Evolutionary conservation across 257 asterid species (phyloP).

Genomic region (Hygrophila difformis): DNA sequence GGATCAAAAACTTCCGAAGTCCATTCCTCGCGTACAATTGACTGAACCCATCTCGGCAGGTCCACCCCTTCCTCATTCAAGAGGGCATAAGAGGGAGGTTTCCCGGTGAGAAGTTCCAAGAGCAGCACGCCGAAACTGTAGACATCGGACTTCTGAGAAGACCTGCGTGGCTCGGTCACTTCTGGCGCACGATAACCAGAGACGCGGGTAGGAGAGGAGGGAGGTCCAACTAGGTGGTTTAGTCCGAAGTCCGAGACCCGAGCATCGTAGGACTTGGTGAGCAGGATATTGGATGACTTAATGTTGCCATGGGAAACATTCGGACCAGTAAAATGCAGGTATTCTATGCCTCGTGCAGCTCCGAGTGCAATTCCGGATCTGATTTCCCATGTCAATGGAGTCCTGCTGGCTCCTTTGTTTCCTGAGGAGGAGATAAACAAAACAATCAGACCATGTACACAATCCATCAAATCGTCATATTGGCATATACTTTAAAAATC

Average conservation of each 20-base stretch:
- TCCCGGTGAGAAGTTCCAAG: slow-evolving; percentile 77
- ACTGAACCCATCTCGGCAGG: slow-evolving; percentile 80
- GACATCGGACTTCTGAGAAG: slow-evolving; percentile 70
- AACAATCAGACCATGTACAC: too few relatives aligned
- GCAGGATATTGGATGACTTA: slow-evolving; percentile 74
- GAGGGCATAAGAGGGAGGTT: slow-evolving; percentile 76
- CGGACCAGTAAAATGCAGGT: slow-evolving; percentile 58
- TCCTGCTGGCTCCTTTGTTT: slow-evolving; percentile 70
- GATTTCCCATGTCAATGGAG: slow-evolving; percentile 71
- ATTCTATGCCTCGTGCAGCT: slow-evolving; percentile 65
- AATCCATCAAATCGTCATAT: too few relatives aligned
- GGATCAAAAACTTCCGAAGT: slow-evolving; percentile 72
- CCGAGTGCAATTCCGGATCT: slow-evolving; percentile 66
- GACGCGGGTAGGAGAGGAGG: slow-evolving; percentile 58
- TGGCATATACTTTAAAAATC: too few relatives aligned
- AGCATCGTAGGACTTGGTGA: slow-evolving; percentile 57
- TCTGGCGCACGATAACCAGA: slow-evolving; percentile 87
- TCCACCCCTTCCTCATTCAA: slow-evolving; percentile 81
- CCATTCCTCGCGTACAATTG: slow-evolving; percentile 76
- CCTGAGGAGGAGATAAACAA: slow-evolving; percentile 29
- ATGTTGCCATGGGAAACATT: slow-evolving; percentile 67
- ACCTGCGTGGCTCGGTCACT: slow-evolving; percentile 72
- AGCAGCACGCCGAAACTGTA: slow-evolving; percentile 69
- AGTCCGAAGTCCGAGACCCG: slow-evolving; percentile 72
- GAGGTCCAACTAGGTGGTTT: slow-evolving; percentile 59